Base-by-base conservation (phyloP, 768 basidiomycete genomes). In the Podaxis sp. region DNA sequence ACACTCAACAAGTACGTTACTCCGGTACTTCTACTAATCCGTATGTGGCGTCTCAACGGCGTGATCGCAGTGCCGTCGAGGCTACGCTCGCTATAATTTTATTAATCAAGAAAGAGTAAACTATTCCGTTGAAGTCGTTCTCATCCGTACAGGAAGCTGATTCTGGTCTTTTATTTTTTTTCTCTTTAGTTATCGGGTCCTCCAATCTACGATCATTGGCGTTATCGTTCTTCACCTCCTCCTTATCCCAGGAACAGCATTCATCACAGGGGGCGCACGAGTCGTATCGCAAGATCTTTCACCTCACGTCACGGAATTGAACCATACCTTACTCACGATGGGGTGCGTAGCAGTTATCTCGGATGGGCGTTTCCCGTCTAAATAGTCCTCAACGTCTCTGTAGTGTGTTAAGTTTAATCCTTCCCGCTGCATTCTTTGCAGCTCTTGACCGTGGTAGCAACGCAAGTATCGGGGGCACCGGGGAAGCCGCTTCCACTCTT, bases 221-320 rank as follows among this genome's bases (percentile, higher is more conserved):
- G 90, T 92, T 7, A 80, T 90, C 5, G 73, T 92, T n/a, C 78
- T 92, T 9, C 90, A 90, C 70, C 78, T 91, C 0, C 79, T 92
- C 0, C 80, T 92, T 13, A 78, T 92, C 49, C 89, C 90, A 0
- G 90, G 90, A 2, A 78, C 82, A 3, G 79, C 89, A 0, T 92
- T 91, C 70, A 77, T 91, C n/a, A 82, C 82, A 2, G 90, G 89
- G 24, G 90, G 90, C 51, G 85, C 84, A n/a, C 79, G 82, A 22
- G 77, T 91, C 28, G 75, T 84, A 68, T 82, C 88, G 54, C 90
- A 92, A 71, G 80, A 88, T 59, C 75, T 92, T 8, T 85, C 89
- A 67, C 87, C 87, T 2, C 85, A 87, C 67, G 68, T 83, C 9
- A 84, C 85, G 0, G 79, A 90, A 66, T 77, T 92, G 1, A 91